These are phyloP conservation scores for Globisporangium paroecandrum DNA, from an alignment of 352 stramenopile species.

Conservation along the genomic window DNA sequence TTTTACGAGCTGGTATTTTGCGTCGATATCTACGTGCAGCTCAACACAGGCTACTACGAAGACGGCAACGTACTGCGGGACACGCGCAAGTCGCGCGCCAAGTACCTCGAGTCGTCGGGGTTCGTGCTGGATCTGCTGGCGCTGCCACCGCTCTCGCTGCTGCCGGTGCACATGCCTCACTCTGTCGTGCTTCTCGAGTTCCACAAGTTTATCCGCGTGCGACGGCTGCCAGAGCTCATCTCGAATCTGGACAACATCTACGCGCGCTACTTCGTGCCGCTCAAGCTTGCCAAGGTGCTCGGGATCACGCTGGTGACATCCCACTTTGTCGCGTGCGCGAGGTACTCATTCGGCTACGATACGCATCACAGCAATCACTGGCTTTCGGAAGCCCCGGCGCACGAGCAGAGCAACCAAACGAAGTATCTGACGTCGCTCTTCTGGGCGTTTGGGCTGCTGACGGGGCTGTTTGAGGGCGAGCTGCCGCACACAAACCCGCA, in stretches of 20 bases:
- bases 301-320: conserved; percentile 43
- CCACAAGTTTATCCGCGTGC: conserved; percentile 52
- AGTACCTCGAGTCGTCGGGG: conserved; percentile 52
- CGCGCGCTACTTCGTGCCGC: conserved; percentile 46
- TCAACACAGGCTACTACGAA: conserved; percentile 75
- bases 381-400: conserved; percentile 26
- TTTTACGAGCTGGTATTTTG: conserved; percentile 56
- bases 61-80: conserved; percentile 65
- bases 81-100: conserved; percentile 45
- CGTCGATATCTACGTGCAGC: conserved; percentile 63
- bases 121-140: conserved; percentile 52
- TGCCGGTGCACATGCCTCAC: conserved; percentile 16
- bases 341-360: conserved; percentile 52
- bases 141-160: conserved; percentile 45
- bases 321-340: conserved; percentile 51
- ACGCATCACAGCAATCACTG: conserved; percentile 39
- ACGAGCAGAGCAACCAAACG: conserved; percentile 12
- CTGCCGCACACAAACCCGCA: conserved; percentile 42
- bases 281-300: conserved; percentile 62
- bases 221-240: conserved; percentile 46
- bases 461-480: conserved; percentile 55
- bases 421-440: conserved; percentile 63
- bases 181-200: conserved; percentile 40
- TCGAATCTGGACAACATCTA: conserved; percentile 66
- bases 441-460: conserved; percentile 63